phyloP scores from a whole-genome alignment of 768 basidiomycete genomes.

The Auricularia auricula-judae region DNA sequence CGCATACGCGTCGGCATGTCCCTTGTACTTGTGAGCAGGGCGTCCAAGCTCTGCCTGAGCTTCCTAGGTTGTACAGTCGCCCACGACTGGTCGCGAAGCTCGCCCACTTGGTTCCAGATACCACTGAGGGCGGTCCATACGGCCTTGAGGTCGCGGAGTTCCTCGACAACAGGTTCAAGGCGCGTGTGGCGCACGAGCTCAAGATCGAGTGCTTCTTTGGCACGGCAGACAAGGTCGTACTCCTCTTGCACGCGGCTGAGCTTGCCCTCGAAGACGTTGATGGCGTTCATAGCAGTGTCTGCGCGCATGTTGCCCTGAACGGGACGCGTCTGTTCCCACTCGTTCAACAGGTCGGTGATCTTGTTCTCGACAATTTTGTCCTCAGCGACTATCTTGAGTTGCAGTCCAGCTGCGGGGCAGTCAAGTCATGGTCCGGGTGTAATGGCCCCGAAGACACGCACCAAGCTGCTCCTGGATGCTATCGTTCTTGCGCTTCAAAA shows the following conservation, averaged over 20 bases:
- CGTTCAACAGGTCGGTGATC: conserved; percentile 78
- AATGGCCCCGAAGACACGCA: conserved; percentile 25
- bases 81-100: conserved; percentile 84
- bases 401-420: conserved; percentile 71
- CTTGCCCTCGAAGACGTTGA: conserved; percentile 90
- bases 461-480: conserved; percentile 97
- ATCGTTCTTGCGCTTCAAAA: conserved; percentile 94
- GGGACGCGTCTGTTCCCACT: conserved; percentile 95
- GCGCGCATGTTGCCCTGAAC: conserved; percentile 95
- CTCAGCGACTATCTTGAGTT: conserved; percentile 98
- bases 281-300: conserved; percentile 91
- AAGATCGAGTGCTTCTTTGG: conserved; percentile 93
- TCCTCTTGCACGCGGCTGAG: conserved; percentile 85
- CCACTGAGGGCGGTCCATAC: conserved; percentile 99
- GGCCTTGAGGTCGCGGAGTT: conserved; percentile 89
- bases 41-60: conserved; percentile 85
- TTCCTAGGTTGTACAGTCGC: conserved; percentile 90
- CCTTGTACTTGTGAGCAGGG: conserved; percentile 83
- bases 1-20: conserved; percentile 99
- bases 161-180: conserved; percentile 88
- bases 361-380: conserved; percentile 97
- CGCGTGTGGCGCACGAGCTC: conserved; percentile 85
- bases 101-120: conserved; percentile 87
- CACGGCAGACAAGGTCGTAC: conserved; percentile 88
- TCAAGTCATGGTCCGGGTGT: not conserved